Evolutionary conservation across 441 rosid genomes (phyloP), one percentile per base, ranked within the genome.

Genomic region (Jatropha podagrica): DNA sequence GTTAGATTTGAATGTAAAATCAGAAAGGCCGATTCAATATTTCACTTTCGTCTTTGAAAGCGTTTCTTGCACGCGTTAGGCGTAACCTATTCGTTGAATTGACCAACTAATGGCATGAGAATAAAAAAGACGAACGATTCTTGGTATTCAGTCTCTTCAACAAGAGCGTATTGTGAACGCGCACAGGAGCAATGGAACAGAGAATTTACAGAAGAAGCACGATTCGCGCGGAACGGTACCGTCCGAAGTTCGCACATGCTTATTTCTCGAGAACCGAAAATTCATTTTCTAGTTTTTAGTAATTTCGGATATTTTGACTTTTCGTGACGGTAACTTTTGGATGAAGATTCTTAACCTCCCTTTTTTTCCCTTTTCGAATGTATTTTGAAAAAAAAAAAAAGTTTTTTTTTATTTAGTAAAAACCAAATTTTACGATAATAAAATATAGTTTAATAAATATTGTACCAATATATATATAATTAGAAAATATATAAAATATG

Each of bases 241-340:
- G 58, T 74, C 73, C 72, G 55, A 32, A 40, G 67, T 9, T 48
- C 20, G 68, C 85, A 80, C 77, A 59, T 80, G 85, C 26, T 51
- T 14, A 11, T 59, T 70, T 54, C 54, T 61, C 79, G 82, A 46
- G 6, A 54, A 46, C 42, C 10, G 74, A 11, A 0, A n/a, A 69
- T 32, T 20, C 44, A 4, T 13, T 26, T 3, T 58, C n/a, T 0
- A 9, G 17, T 55, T 55, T 55, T 17, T 17, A n/a, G 5, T 18
- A 17, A 6, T 55, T 15, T 15, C 18, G 55, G 18, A 51, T 13
- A 13, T 51, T 14, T 51, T 15, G 18, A 51, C 55, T 51, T 51
- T 51, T 51, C 0, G 5, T 51, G 5, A 51, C 0, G n/a, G 18
- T 15, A 51, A 51, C 56, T 51, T 12, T 51, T 7, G 48, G 48